phyloP scores from a whole-genome alignment of 78 protist genomes.

The Polysphondylium violaceum region DNA sequence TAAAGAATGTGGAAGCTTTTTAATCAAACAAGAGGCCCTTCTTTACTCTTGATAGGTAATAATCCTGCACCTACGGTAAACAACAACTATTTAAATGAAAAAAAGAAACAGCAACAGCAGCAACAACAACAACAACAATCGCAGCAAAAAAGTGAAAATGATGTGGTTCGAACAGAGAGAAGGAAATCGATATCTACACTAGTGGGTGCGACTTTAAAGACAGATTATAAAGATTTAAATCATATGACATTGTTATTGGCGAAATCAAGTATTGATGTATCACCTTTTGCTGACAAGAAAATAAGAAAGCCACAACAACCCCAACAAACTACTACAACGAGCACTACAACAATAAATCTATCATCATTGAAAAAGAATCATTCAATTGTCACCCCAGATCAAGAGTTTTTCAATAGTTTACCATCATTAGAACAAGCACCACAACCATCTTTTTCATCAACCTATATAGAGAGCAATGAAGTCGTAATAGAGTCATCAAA shows the following conservation, averaged over 20 bases:
- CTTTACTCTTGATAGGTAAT: too few relatives aligned
- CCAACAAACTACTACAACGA: neutral
- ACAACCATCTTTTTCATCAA: neutral
- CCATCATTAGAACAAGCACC: neutral
- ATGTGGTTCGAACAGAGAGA: neutral
- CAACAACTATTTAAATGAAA: too few relatives aligned
- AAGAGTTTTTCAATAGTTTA: neutral
- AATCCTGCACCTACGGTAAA: too few relatives aligned
- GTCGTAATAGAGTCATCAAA: too few relatives aligned
- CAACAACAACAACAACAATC: neutral
- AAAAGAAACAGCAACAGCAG: neutral
- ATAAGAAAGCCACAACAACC: neutral
- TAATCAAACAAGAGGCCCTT: too few relatives aligned
- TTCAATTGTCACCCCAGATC: neutral
- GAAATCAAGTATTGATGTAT: neutral
- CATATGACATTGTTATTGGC: conserved; percentile 11
- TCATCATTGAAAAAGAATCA: neutral
- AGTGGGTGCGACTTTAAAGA: too few relatives aligned
- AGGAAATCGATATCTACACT: neutral
- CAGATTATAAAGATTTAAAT: neutral
- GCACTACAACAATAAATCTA: neutral
- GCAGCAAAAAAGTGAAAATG: neutral
- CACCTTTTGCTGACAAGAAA: neutral
- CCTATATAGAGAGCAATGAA: neutral
- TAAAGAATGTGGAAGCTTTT: too few relatives aligned